Evolutionary conservation across 441 rosid genomes (phyloP).

Genomic region (Euphorbia corollata): DNA sequence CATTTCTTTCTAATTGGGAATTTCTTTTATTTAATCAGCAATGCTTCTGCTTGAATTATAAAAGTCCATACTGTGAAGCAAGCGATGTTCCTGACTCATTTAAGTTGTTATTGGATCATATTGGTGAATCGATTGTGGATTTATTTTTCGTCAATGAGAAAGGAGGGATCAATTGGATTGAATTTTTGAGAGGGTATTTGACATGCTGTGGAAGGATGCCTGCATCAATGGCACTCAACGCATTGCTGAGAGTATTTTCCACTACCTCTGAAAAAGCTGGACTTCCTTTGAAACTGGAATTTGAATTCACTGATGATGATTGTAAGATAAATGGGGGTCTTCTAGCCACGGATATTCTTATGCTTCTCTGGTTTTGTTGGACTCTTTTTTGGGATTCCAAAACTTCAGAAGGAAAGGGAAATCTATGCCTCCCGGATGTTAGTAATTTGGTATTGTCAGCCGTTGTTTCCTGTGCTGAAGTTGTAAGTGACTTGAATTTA

Average conservation of each 20-base stretch:
- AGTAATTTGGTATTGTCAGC: slow-evolving; percentile 57
- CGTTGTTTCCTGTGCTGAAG: slow-evolving; percentile 47
- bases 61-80: slow-evolving; percentile 36
- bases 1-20: neutral
- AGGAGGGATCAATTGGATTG: slow-evolving; percentile 60
- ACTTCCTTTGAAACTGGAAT: slow-evolving; percentile 44
- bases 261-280: slow-evolving; percentile 37
- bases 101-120: slow-evolving; percentile 35
- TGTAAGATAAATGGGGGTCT: slow-evolving; percentile 57
- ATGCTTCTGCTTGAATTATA: slow-evolving; percentile 46
- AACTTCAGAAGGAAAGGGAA: slow-evolving; percentile 22
- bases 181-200: slow-evolving; percentile 63
- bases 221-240: slow-evolving; percentile 40
- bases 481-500: slow-evolving; percentile 36
- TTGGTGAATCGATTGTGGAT: slow-evolving; percentile 60
- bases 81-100: slow-evolving; percentile 36
- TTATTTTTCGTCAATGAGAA: slow-evolving; percentile 44
- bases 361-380: slow-evolving; percentile 77
- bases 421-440: slow-evolving; percentile 51
- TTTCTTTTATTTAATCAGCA: slow-evolving; percentile 32
- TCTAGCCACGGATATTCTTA: slow-evolving; percentile 36
- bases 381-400: slow-evolving; percentile 59
- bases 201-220: slow-evolving; percentile 79
- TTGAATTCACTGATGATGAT: slow-evolving; percentile 54
- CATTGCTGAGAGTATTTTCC: slow-evolving; percentile 49